Evolutionary conservation across 2,329 filamentous ascomycete species (phyloP).

Genomic region (Xylariaceae sp.): DNA sequence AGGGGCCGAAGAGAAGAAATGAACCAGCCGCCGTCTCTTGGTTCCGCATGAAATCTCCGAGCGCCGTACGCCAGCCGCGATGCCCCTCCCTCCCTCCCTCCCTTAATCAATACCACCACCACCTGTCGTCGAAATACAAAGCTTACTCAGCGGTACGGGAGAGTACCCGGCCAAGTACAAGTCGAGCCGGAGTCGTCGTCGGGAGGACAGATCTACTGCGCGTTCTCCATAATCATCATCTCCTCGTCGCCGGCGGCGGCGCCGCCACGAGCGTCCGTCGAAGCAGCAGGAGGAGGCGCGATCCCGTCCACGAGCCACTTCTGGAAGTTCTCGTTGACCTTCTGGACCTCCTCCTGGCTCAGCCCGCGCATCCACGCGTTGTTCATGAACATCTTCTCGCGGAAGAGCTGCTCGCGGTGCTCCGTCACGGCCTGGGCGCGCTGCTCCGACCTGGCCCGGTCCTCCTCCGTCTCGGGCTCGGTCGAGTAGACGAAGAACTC

Average conservation of each 20-base stretch:
- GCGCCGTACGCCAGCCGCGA: too few relatives aligned
- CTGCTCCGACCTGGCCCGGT: slow-evolving; percentile 52
- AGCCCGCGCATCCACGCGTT: slow-evolving; percentile 72
- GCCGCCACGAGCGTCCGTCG: slow-evolving; percentile 19
- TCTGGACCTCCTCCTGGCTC: slow-evolving; percentile 68
- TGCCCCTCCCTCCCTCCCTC: too few relatives aligned
- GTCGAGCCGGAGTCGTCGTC: too few relatives aligned
- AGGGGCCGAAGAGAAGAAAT: too few relatives aligned
- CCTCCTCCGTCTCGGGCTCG: slow-evolving; percentile 59
- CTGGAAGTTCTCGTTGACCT: slow-evolving; percentile 60
- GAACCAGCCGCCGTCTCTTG: too few relatives aligned
- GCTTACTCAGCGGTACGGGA: too few relatives aligned
- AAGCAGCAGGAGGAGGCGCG: slow-evolving; percentile 27
- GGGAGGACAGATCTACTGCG: too few relatives aligned
- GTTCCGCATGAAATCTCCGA: too few relatives aligned
- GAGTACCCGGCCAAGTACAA: too few relatives aligned
- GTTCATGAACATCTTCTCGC: slow-evolving; percentile 77
- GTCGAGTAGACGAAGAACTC: slow-evolving; percentile 69
- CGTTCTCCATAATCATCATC: too few relatives aligned
- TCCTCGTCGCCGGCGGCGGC: slow-evolving; percentile 13
- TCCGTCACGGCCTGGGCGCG: slow-evolving; percentile 47
- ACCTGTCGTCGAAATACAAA: too few relatives aligned
- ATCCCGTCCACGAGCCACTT: slow-evolving; percentile 46
- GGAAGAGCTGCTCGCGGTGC: slow-evolving; percentile 61
- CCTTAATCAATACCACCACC: too few relatives aligned